Percentiles rank a stretch among this genome's conserved stretches.
phyloP scores from a whole-genome alignment of 352 stramenopile species.

The Globisporangium radiosum region DNA sequence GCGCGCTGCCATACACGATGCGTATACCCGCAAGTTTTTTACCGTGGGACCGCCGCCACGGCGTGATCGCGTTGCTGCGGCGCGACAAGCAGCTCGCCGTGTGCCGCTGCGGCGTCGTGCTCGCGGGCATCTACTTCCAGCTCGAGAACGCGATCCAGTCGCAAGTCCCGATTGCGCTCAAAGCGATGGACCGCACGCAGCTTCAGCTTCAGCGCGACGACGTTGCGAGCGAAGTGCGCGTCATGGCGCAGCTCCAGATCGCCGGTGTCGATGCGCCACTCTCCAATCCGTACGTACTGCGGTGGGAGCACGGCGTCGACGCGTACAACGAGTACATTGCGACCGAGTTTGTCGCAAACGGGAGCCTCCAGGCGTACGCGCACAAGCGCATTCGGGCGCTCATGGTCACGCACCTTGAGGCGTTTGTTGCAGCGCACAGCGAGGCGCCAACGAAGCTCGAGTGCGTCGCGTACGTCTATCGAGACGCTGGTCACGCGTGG shows the following conservation, averaged over 20 bases:
- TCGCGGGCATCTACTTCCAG: constrained; percentile 68
- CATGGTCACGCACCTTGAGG: constrained; percentile 62
- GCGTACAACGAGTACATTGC: constrained; percentile 74
- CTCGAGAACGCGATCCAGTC: constrained; percentile 17
- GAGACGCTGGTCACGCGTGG: constrained; percentile 36
- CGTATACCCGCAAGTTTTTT: constrained; percentile 55
- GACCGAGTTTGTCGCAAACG: constrained; percentile 67
- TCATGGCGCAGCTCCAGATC: constrained; percentile 72
- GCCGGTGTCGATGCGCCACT: constrained; percentile 51
- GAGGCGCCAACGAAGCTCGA: constrained; percentile 38
- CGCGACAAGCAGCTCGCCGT: constrained; percentile 56
- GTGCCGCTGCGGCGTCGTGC: constrained; percentile 71
- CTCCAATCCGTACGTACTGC: constrained; percentile 53
- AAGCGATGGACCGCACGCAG: constrained; percentile 69
- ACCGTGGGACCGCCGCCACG: constrained; percentile 56
- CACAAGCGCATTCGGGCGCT: constrained; percentile 16
- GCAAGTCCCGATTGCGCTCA: constrained; percentile 36
- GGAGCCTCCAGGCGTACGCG: constrained; percentile 59
- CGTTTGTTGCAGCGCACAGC: constrained; percentile 49
- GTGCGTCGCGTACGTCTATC: constrained; percentile 39
- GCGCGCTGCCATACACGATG: constrained; percentile 47
- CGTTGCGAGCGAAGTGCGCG: constrained; percentile 70
- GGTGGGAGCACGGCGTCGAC: constrained; percentile 70
- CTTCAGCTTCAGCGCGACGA: constrained; percentile 67
- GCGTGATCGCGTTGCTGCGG: constrained; percentile 68